These are phyloP conservation scores for Fomes fomentarius DNA, from an alignment of 1,284 basidiomycete species.

Conservation along the genomic window DNA sequence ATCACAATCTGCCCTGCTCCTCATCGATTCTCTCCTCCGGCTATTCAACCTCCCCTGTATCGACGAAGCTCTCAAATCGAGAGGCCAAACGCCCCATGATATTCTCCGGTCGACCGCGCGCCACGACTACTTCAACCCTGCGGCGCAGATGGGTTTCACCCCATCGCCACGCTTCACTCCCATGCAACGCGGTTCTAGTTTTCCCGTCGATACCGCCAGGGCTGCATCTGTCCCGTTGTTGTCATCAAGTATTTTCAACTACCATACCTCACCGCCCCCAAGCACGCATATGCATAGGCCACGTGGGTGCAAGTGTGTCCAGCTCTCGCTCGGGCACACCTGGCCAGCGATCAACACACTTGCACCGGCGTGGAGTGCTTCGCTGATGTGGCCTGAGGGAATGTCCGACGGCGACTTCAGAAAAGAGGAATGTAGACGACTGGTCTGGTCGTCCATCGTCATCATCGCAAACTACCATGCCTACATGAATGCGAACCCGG, in stretches of 20 bases:
- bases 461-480: slow-evolving; percentile 63
- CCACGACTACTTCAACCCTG: slow-evolving; percentile 1
- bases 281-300: background rate
- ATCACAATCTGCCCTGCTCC: slow-evolving; percentile 55
- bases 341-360: slow-evolving; percentile 52
- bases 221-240: background rate
- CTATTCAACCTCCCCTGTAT: slow-evolving; percentile 54
- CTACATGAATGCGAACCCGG: slow-evolving; percentile 54
- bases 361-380: slow-evolving; percentile 62
- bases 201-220: background rate
- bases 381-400: slow-evolving; percentile 63
- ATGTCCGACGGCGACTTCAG: slow-evolving; percentile 63
- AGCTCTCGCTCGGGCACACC: slow-evolving; percentile 50
- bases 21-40: slow-evolving; percentile 70
- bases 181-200: background rate
- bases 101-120: background rate
- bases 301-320: slow-evolving; percentile 50
- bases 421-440: slow-evolving; percentile 67
- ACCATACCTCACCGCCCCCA: background rate
- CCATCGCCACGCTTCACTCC: background rate
- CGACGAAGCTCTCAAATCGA: slow-evolving; percentile 43
- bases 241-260: background rate
- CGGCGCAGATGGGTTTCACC: background rate
- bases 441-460: slow-evolving; percentile 70
- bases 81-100: slow-evolving; percentile 12